Evolutionary conservation across 371 early-diverging fungal species (phyloP).

Genomic region (Homolaphlyctis polyrhiza): DNA sequence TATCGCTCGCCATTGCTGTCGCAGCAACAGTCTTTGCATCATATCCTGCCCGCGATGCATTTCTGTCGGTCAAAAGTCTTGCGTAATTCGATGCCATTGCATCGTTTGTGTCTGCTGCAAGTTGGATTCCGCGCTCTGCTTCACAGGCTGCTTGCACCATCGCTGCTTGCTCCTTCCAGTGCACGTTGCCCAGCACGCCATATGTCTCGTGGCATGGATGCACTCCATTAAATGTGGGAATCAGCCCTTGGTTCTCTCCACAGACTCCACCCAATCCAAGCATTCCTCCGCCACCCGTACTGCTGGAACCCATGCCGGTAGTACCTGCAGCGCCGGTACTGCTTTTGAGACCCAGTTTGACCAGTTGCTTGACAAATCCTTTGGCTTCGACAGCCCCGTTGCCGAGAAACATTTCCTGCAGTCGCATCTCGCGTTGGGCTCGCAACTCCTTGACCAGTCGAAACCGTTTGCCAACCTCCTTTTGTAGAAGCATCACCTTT

Average conservation of each 20-base stretch:
- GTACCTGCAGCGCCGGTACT: background rate
- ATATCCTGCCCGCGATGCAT: background rate
- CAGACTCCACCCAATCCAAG: too few species aligned
- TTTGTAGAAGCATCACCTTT: background rate
- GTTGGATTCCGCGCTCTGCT: background rate
- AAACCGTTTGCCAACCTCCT: background rate
- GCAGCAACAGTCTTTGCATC: background rate
- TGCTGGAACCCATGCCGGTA: too few species aligned
- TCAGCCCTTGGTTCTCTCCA: background rate
- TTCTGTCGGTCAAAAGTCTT: background rate
- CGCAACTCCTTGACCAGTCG: background rate
- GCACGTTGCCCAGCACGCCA: slow-evolving; percentile 3
- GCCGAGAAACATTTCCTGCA: slow-evolving; percentile 2
- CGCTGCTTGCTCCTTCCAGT: slow-evolving; percentile 1
- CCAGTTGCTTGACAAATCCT: background rate
- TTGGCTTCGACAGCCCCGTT: background rate
- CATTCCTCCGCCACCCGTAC: too few species aligned
- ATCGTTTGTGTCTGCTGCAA: background rate
- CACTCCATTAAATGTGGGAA: background rate
- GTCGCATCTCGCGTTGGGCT: background rate
- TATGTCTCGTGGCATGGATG: slow-evolving; percentile 6
- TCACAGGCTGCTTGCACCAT: too few species aligned
- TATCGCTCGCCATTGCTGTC: background rate
- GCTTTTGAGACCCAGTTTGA: background rate
- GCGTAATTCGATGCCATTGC: background rate